Conservation (phyloP, 345 rosid species). For the Euphorbia peplus region DNA sequence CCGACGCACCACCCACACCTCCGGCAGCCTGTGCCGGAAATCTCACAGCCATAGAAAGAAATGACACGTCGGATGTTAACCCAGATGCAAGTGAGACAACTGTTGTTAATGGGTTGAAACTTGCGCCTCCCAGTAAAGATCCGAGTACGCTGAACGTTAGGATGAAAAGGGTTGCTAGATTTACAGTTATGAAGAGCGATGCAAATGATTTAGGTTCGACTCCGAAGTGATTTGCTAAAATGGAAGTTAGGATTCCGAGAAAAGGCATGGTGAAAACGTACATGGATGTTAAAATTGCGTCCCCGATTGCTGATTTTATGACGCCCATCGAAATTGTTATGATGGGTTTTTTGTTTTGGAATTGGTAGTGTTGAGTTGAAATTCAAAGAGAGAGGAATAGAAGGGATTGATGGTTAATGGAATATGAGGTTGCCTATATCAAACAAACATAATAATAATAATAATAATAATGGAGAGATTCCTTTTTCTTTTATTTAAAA, state of each 20-base stretch:
- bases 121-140: slow-evolving; percentile 26
- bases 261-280: slow-evolving; percentile 27
- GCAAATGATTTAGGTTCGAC: slow-evolving; percentile 13
- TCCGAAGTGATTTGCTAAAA: slow-evolving; percentile 5
- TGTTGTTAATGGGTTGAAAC: slow-evolving; percentile 28
- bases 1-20: slow-evolving; percentile 18
- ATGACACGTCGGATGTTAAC: slow-evolving; percentile 27
- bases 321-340: slow-evolving; percentile 8
- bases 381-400: background rate
- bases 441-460: too few relatives aligned
- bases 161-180: slow-evolving; percentile 18
- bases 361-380: background rate
- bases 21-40: slow-evolving; percentile 35
- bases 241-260: slow-evolving; percentile 14
- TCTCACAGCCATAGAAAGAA: slow-evolving; percentile 34
- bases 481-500: too few relatives aligned
- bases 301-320: slow-evolving; percentile 18
- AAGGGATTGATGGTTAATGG: too few relatives aligned
- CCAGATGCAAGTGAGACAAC: slow-evolving; percentile 23
- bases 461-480: too few relatives aligned
- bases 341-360: too few relatives aligned
- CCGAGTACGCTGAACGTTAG: slow-evolving; percentile 26
- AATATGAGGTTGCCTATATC: too few relatives aligned
- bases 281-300: slow-evolving; percentile 25
- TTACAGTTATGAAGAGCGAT: slow-evolving; percentile 18